Percentiles rank a stretch among this genome's conserved stretches.
These are phyloP conservation scores for Ascochyta koolunga DNA, from an alignment of 2,329 filamentous ascomycete genomes.

Conservation along the genomic window DNA sequence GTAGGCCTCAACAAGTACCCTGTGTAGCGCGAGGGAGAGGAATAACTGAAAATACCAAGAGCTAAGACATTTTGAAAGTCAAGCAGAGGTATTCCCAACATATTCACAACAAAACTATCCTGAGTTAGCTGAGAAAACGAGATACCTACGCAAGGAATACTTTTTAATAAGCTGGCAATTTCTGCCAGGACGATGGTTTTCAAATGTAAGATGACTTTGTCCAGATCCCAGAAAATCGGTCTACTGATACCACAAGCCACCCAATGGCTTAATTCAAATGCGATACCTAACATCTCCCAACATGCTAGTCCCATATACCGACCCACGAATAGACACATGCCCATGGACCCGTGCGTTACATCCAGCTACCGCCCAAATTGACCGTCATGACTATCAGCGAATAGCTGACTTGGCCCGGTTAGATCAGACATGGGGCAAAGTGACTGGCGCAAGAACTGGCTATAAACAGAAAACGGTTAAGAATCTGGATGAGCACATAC, in stretches of 20 bases:
- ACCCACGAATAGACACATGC: conserved; percentile 25
- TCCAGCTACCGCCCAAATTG: conserved; percentile 25
- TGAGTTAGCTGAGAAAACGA: conserved; percentile 26
- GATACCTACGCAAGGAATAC: conserved; percentile 27
- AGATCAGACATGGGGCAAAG: conserved; percentile 29
- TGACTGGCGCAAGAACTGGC: conserved; percentile 24
- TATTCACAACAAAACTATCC: conserved; percentile 29
- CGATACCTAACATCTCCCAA: conserved; percentile 18
- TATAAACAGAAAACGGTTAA: conserved; percentile 23
- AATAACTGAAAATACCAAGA: conserved; percentile 30
- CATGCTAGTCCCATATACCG: conserved; percentile 20
- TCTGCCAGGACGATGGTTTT: conserved; percentile 22
- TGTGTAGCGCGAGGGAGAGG: conserved; percentile 30
- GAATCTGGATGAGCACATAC: conserved; percentile 25
- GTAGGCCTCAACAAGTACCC: conserved; percentile 29
- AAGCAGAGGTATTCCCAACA: conserved; percentile 29
- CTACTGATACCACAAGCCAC: conserved; percentile 5
- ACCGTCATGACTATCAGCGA: conserved; percentile 33
- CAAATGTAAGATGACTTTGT: conserved; percentile 16
- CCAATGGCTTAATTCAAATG: conserved; percentile 26
- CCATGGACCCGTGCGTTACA: conserved; percentile 25
- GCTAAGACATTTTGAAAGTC: conserved; percentile 38
- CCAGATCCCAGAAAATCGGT: neutral
- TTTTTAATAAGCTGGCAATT: conserved; percentile 31
- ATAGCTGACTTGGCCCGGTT: conserved; percentile 28